Base-by-base conservation (phyloP, 805 yeast genomes). In the Saturnispora silvae region DNA sequence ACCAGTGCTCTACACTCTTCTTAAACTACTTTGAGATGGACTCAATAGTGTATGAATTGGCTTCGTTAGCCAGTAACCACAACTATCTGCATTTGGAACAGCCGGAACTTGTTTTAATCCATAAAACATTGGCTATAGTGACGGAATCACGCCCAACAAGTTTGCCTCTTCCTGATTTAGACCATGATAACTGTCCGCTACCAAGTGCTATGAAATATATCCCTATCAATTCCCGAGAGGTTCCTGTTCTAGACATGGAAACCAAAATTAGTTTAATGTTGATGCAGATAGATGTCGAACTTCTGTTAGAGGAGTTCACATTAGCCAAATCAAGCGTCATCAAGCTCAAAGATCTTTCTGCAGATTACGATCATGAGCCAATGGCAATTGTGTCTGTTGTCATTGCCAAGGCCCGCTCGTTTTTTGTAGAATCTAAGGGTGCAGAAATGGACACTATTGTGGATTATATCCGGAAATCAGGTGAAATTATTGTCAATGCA, bases 231-330 rank as follows among this genome's bases (percentile, higher is more conserved):
- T 16, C 11, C 5, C n/a, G n/a, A n/a, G 31, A 14, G 9, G 34
- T 33, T 3, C 23, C 33, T 19, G 13, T 5, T 4, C 14, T 36
- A 3, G 33, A 36, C 17, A 13, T 20, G 6, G 18, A 29, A 3
- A 36, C 39, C n/a, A 15, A 30, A 31, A 36, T 30, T 10, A 29
- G 25, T 11, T 15, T 44, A 8, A 26, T 41, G n/a, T 28, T 39
- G 4, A 28, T 44, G 38, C 42, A 40, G 32, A 30, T 41, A 9
- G 36, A 41, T 29, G 15, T 44, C 3, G 46, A 44, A 28, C n/a
- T 44, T 3, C 34, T 33, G 4, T 23, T 44, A 24, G n/a, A 23
- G 3, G 46, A 44, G 25, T 39, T 41, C 14, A 33, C 15, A 5
- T 20, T 38, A 3, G 46, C 46, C 8, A 28, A 30, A n/a, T 33